phyloP scores from a whole-genome alignment of 78 protist genomes.

The Trichosphaerium sp. region DNA sequence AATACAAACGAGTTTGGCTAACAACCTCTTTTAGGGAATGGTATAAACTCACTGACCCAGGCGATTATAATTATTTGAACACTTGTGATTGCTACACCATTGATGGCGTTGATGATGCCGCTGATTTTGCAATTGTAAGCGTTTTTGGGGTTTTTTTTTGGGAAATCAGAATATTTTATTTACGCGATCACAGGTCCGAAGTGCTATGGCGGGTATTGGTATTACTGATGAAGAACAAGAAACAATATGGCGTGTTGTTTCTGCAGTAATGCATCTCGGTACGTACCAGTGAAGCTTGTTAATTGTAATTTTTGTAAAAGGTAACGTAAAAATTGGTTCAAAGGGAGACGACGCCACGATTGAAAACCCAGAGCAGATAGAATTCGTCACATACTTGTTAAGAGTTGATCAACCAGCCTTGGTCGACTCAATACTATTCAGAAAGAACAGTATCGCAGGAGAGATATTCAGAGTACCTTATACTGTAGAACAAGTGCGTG shows the following conservation, averaged over 20 bases:
- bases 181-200: no score
- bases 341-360: conserved; percentile 51
- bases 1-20: no score
- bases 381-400: conserved; percentile 33
- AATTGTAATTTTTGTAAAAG: no score
- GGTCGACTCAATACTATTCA: no score
- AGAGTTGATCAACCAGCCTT: no score
- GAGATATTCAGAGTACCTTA: no score
- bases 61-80: conserved; percentile 41
- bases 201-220: conserved; percentile 49
- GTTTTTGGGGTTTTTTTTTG: no score
- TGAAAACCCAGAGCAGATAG: conserved; percentile 35
- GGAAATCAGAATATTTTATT: no score
- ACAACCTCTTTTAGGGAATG: neutral
- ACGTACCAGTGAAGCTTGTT: no score
- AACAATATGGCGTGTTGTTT: conserved; percentile 19
- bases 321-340: conserved; percentile 47
- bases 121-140: conserved; percentile 27
- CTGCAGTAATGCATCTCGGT: conserved; percentile 54
- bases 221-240: conserved; percentile 27
- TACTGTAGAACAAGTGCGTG: no score
- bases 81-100: conserved; percentile 35
- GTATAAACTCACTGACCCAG: conserved; percentile 31
- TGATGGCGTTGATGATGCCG: conserved; percentile 41
- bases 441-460: no score